Base-by-base conservation (phyloP, 768 basidiomycete genomes). In the Russula virescens region DNA sequence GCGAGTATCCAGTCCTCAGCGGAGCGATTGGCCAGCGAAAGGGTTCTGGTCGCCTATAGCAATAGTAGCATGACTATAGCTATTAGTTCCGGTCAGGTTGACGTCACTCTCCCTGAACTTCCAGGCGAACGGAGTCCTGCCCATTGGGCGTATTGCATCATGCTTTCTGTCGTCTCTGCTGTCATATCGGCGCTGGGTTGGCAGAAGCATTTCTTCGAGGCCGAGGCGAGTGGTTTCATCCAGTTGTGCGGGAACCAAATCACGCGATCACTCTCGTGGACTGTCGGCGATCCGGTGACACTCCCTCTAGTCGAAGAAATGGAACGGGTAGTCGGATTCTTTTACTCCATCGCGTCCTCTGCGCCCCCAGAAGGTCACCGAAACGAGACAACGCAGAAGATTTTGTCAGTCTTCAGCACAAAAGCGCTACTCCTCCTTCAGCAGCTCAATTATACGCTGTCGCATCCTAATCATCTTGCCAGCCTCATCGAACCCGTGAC, bases 381-480 rank as follows among this genome's bases (percentile, higher is more conserved):
- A 53, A 79, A 81, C 64, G 76, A 79, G 7, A 80, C 81, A 2
- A 79, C 86, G 19, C 80, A 80, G 56, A 85, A 83, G 67, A 82
- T 92, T 7, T 78, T 94, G 47, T 79, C 80, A 0, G 83, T 83
- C 19, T 94, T 91, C 72, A 83, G 85, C 3, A 77, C 77, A 0
- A 84, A 83, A 63, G 85, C 88, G 0, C 74, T 94, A 21, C 77
- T 84, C 35, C 82, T 96, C 26, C 78, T 97, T 1, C 92, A 94
- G 70, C 89, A 94, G 66, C 75, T 97, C 64, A 94, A 94, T 73
- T 94, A 94, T 66, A 89, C 91, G 0, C 79, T 96, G 51, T 88
- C 91, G 0, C 94, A 98, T 73, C 94, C 94, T 8, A 90, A 94
- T 69, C 88, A 94, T 68, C 80, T 97, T 14, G 85, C 88, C 1